These are phyloP conservation scores for Coemansia sp. DNA, from an alignment of 192 early-diverging fungal genomes.

Conservation along the genomic window DNA sequence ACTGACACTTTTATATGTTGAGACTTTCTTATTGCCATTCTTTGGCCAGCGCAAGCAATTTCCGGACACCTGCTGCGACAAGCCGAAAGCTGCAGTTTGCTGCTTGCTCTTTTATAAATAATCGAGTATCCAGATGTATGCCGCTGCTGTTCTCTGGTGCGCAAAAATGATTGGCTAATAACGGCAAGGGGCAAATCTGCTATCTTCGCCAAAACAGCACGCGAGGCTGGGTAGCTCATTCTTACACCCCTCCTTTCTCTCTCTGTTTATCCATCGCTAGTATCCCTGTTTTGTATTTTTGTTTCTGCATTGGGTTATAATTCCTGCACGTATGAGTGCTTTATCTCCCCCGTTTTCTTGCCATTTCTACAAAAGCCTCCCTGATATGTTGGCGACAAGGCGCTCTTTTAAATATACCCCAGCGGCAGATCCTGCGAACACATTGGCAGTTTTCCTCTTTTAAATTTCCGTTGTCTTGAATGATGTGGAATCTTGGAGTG, in stretches of 20 bases:
- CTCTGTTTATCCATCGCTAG: background rate
- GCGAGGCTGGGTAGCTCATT: background rate
- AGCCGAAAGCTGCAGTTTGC: background rate
- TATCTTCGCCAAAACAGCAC: background rate
- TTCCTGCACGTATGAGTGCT: background rate
- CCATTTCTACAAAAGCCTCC: background rate
- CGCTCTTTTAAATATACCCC: background rate
- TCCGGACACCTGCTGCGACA: background rate
- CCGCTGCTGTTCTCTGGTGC: too few relatives aligned
- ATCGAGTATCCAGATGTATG: too few relatives aligned
- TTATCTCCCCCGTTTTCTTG: background rate
- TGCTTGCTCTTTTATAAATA: too few relatives aligned
- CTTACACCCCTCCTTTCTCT: background rate
- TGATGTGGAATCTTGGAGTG: background rate
- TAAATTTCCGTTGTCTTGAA: background rate
- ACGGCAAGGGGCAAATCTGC: too few relatives aligned
- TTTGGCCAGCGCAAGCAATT: background rate
- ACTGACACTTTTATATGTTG: background rate
- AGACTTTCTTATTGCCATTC: background rate
- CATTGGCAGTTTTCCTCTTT: background rate
- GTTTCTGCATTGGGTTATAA: conserved; percentile 1
- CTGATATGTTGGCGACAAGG: background rate
- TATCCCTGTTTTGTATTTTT: background rate
- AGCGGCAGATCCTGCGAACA: background rate
- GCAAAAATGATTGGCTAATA: too few relatives aligned